These are phyloP conservation scores for Kodamaea ohmeri DNA, from an alignment of 1,139 yeast species.

Conservation along the genomic window DNA sequence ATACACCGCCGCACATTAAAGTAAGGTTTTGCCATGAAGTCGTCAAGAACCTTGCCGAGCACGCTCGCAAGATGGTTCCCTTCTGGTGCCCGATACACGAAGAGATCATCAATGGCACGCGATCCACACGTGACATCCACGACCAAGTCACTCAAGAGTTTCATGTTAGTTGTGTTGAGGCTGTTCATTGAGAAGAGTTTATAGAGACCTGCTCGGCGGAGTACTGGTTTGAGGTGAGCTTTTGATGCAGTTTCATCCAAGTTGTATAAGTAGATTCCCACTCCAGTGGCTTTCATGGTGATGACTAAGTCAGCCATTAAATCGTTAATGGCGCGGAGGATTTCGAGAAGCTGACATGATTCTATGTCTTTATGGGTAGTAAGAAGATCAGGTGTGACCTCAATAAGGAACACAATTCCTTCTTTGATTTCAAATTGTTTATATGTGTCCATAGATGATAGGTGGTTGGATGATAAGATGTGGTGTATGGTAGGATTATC, in stretches of 20 bases:
- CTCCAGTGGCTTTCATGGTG: conserved; percentile 59
- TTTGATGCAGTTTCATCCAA: too few relatives aligned
- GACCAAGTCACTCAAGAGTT: conserved; percentile 32
- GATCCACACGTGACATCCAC: conserved; percentile 27
- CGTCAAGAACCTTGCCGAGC: conserved; percentile 33
- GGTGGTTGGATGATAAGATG: neutral
- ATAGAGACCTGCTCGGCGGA: conserved; percentile 16
- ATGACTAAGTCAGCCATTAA: conserved; percentile 58
- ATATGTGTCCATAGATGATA: conserved; percentile 9
- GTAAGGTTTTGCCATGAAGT: conserved; percentile 28
- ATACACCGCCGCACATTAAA: conserved; percentile 38
- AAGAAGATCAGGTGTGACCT: conserved; percentile 52
- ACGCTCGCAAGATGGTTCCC: conserved; percentile 26
- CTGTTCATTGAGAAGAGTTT: conserved; percentile 36
- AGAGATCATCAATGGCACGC: conserved; percentile 17
- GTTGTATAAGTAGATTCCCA: conserved; percentile 64
- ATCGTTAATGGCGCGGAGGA: conserved; percentile 52
- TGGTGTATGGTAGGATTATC: conserved; percentile 1
- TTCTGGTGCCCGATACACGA: conserved; percentile 16
- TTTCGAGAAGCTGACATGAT: conserved; percentile 47
- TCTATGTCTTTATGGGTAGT: conserved; percentile 32
- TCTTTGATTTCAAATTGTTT: conserved; percentile 55
- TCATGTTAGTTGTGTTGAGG: conserved; percentile 41
- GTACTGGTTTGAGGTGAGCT: conserved; percentile 8
- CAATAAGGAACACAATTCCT: conserved; percentile 62